Evolutionary conservation across 1,284 basidiomycete genomes (phyloP).

Genomic region (Fistulina hepatica): DNA sequence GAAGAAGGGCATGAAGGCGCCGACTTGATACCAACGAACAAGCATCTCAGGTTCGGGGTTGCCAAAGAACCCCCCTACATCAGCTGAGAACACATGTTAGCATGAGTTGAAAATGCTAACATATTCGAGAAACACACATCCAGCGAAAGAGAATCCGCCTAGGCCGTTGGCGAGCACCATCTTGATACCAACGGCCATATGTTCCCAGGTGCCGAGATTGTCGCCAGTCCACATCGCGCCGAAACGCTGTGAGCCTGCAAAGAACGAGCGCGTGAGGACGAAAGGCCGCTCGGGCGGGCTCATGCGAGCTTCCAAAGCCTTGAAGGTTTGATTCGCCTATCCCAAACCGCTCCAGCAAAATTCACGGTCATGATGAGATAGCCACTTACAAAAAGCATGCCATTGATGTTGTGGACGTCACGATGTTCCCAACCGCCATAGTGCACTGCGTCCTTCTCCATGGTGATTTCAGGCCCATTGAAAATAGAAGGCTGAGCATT

Average conservation of each 20-base stretch:
- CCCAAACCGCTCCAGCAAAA: conserved; percentile 3
- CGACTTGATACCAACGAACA: conserved; percentile 95
- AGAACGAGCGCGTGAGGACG: conserved; percentile 93
- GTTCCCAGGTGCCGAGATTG: conserved; percentile 96
- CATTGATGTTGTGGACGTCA: conserved; percentile 91
- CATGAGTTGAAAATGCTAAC: conserved; percentile 2
- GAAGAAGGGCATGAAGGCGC: conserved; percentile 95
- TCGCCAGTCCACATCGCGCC: conserved; percentile 99
- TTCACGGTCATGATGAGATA: conserved; percentile 7
- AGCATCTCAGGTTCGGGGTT: conserved; percentile 93
- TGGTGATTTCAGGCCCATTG: conserved; percentile 96
- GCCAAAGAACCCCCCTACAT: conserved; percentile 98
- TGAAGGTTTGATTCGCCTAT: conserved; percentile 79
- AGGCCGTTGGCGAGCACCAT: conserved; percentile 90
- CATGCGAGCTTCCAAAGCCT: conserved; percentile 72
- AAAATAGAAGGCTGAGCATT: conserved; percentile 78
- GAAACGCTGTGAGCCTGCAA: conserved; percentile 88
- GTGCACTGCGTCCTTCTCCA: conserved; percentile 91
- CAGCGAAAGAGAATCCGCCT: conserved; percentile 89
- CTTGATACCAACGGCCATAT: conserved; percentile 88
- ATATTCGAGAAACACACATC: conserved; percentile 46
- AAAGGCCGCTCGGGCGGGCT: conserved; percentile 77
- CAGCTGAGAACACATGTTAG: conserved; percentile 45
- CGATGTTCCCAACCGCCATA: conserved; percentile 95
- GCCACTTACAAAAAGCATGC: conserved; percentile 67